These are phyloP conservation scores for Schizonepeta tenuifolia DNA, from an alignment of 257 asterid genomes.

Conservation along the genomic window DNA sequence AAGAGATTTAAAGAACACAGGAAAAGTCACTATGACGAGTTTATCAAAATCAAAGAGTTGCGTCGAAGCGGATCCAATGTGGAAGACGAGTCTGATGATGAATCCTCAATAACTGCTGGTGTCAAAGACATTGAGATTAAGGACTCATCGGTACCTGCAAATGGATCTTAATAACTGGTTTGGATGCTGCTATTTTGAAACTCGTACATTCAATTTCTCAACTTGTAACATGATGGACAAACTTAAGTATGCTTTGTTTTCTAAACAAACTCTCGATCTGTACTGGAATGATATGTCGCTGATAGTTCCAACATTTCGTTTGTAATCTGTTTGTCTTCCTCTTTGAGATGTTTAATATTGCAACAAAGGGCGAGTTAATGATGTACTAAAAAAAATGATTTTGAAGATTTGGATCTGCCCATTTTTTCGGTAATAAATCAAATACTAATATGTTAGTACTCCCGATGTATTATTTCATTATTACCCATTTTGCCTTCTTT, in stretches of 20 bases:
- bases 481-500: no score
- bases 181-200: conserved; percentile 10
- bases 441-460: no score
- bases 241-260: conserved; percentile 13
- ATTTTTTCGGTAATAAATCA: no score
- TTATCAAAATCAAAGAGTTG: conserved; percentile 67
- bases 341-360: neutral
- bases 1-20: conserved; percentile 77
- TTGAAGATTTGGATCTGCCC: neutral
- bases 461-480: no score
- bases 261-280: neutral
- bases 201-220: conserved; percentile 24
- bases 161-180: conserved; percentile 37
- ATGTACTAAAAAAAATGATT: neutral
- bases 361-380: neutral
- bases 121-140: conserved; percentile 61
- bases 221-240: conserved; percentile 42
- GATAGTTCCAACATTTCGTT: conserved; percentile 8
- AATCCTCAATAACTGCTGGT: conserved; percentile 58
- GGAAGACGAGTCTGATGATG: conserved; percentile 61
- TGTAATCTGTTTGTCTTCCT: neutral
- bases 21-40: conserved; percentile 91
- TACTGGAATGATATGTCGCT: conserved; percentile 4
- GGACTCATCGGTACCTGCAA: conserved; percentile 41
- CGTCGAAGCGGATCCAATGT: conserved; percentile 58